phyloP scores from a whole-genome alignment of 164 flowering plant genomes.

The Magnolia kwangsiensis region DNA sequence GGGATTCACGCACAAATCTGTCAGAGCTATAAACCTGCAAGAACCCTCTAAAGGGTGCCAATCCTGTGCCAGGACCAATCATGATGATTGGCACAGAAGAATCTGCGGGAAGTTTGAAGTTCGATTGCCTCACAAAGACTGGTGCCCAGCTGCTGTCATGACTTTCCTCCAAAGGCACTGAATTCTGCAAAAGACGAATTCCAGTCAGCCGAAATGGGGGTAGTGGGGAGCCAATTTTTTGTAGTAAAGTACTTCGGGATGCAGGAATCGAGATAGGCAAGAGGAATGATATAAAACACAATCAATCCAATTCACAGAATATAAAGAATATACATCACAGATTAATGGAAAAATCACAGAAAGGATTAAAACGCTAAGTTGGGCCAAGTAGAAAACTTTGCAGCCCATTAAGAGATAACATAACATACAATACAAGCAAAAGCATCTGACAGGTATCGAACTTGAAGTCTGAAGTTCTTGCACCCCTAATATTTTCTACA shows the following conservation, averaged over 20 bases:
- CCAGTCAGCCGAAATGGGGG: background rate
- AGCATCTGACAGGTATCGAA: background rate
- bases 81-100: constrained; percentile 76
- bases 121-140: constrained; percentile 81
- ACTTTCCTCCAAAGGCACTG: constrained; percentile 63
- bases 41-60: constrained; percentile 99
- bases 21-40: constrained; percentile 57
- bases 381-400: background rate
- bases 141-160: constrained; percentile 81
- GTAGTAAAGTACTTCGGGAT: too few species aligned
- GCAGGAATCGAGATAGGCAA: too few species aligned
- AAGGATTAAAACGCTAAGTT: background rate
- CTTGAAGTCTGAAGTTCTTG: background rate
- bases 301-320: too few species aligned
- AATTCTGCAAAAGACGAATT: constrained; percentile 43
- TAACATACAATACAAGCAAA: background rate
- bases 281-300: too few species aligned
- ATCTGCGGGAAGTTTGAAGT: constrained; percentile 85
- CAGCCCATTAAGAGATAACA: background rate
- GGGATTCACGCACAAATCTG: background rate
- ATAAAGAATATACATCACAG: too few species aligned
- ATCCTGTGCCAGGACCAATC: constrained; percentile 99
- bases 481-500: background rate
- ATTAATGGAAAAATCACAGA: background rate
- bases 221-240: background rate